Conservation (phyloP, 164 flowering plant genomes). For the Chloranthus sessilifolius region DNA sequence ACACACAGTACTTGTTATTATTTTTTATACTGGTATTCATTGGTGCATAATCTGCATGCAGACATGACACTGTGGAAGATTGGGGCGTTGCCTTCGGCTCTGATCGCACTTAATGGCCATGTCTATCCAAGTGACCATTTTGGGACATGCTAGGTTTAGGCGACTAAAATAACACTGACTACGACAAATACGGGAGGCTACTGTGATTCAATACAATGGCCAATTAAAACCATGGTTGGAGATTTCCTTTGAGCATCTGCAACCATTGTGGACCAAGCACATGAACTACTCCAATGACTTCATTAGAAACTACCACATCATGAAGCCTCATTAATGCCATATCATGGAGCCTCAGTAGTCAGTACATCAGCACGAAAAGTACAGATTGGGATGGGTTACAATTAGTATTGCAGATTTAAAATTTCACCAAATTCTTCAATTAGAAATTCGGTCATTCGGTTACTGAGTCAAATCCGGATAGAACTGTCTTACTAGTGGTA, state of each 20-base stretch:
- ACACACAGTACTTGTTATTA: too few relatives aligned
- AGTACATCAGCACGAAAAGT: too few relatives aligned
- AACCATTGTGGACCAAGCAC: slow-evolving; percentile 89
- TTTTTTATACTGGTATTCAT: too few relatives aligned
- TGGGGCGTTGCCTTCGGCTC: slow-evolving; percentile 90
- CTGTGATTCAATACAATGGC: slow-evolving; percentile 96
- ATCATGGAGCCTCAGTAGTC: too few relatives aligned
- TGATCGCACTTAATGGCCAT: slow-evolving; percentile 79
- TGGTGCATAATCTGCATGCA: slow-evolving; percentile 68
- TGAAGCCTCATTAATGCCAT: too few relatives aligned
- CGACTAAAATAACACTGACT: slow-evolving; percentile 67
- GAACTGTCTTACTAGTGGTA: too few relatives aligned
- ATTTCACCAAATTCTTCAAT: too few relatives aligned
- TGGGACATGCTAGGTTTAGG: slow-evolving; percentile 98
- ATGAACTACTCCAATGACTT: slow-evolving; percentile 86
- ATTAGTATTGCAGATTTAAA: too few relatives aligned
- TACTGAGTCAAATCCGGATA: too few relatives aligned
- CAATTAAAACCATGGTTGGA: slow-evolving; percentile 90
- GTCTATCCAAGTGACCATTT: slow-evolving; percentile 81
- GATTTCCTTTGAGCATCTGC: slow-evolving; percentile 80
- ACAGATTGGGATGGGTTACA: too few relatives aligned
- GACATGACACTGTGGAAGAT: slow-evolving; percentile 85
- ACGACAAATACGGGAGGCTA: slow-evolving; percentile 67
- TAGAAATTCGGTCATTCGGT: too few relatives aligned
- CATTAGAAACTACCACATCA: slow-evolving; percentile 72